Percentiles rank a stretch among this genome's conserved stretches.
These are phyloP conservation scores for Candida hungchunana DNA, from an alignment of 805 yeast species.

Conservation along the genomic window DNA sequence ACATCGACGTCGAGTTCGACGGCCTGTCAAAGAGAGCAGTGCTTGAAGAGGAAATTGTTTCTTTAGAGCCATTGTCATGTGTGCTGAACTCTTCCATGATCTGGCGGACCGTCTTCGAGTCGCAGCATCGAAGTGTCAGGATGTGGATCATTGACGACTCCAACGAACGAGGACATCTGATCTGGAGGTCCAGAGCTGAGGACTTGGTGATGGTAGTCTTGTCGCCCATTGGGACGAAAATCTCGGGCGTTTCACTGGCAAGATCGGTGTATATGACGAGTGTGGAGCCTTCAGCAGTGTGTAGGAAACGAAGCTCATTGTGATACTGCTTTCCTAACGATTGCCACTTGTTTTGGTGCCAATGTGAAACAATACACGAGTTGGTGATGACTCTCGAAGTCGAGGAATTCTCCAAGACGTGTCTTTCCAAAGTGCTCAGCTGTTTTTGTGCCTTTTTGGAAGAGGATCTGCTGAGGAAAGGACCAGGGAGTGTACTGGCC, in stretches of 20 bases:
- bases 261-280: slow-evolving; percentile 14
- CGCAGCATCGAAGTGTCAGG: slow-evolving; percentile 21
- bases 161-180: slow-evolving; percentile 13
- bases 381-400: slow-evolving; percentile 13
- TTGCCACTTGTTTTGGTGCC: slow-evolving; percentile 24
- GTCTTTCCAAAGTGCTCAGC: slow-evolving; percentile 10
- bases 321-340: slow-evolving; percentile 16
- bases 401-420: slow-evolving; percentile 5
- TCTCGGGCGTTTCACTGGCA: slow-evolving; percentile 4
- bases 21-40: slow-evolving; percentile 20
- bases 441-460: not conserved
- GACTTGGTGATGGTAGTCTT: slow-evolving; percentile 12
- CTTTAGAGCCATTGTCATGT: slow-evolving; percentile 6
- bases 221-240: slow-evolving; percentile 18
- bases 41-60: slow-evolving; percentile 12
- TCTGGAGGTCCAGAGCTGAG: slow-evolving; percentile 15
- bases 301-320: slow-evolving; percentile 17
- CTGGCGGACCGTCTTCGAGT: slow-evolving; percentile 10
- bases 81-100: slow-evolving; percentile 16
- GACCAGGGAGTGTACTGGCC: slow-evolving; percentile 5
- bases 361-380: slow-evolving; percentile 18
- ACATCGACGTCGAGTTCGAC: slow-evolving; percentile 25
- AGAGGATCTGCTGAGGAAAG: slow-evolving; percentile 6
- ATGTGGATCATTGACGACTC: slow-evolving; percentile 15
- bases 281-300: slow-evolving; percentile 5